Base-by-base conservation (phyloP, 2,329 filamentous ascomycete species). In the Microsporum canis region DNA sequence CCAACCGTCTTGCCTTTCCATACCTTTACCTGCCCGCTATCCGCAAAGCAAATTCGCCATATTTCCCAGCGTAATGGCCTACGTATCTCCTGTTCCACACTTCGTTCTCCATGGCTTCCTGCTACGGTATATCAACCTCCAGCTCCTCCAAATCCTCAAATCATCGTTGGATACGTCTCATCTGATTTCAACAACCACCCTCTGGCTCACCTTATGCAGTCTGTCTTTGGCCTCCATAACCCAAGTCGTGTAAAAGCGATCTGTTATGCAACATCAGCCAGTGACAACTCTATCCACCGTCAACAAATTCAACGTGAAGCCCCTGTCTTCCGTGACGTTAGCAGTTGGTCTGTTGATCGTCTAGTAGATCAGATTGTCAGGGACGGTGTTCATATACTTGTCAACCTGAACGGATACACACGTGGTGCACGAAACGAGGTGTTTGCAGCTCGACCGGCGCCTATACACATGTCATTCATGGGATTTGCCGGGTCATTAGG, bases 391-490 rank as follows among this genome's bases (percentile, higher is more conserved):
- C 94, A 99, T 70, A 94, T 99, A 47, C 81, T 99, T 23, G 85
- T 99, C 68, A 99, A 99, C 65, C 80, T 99, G n/a, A 99, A 99
- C 68, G 94, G 94, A 8, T 99, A 99, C 72, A 99, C 94, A 0
- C 83, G 94, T 60, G 94, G 94, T 34, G 94, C 94, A n/a, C 85
- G 91, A 29, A 99, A 99, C 68, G 94, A 99, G 71, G 87, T 99
- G 3, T 99, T 99, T 72, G 94, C 94, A 27, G 94, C 94, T 27
- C 85, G 95, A 31, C 90, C 94, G 14, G 91, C 91, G 1, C 94
- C 94, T 0, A 90, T 99, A 49, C 94, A 99, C 66, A 99, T 99
- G 94, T 96, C 94, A 0, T 99, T 99, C 70, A 99, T 99, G 94
- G 94, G 94, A 0, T 99, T 99, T 71, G 94, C 94, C 0, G 94